Evolutionary conservation across 2,329 filamentous ascomycete genomes (phyloP), one percentile per base, ranked within the genome.

Genomic region (Akanthomyces dipterigenus): DNA sequence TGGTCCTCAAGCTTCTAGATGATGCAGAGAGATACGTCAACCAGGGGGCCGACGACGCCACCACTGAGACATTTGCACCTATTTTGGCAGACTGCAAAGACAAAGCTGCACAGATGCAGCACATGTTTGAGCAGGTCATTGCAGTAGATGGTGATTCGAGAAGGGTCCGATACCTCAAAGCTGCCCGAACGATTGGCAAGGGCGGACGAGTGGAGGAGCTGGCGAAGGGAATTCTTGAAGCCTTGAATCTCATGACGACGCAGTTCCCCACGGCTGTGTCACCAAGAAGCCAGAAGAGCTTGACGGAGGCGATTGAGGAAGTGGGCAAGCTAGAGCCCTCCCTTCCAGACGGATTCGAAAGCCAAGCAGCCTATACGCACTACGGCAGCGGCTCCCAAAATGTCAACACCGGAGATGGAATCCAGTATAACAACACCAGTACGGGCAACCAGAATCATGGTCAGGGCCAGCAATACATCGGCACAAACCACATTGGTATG

Each of bases 161-260:
- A n/a, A 7, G 60, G 43, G 49, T 67, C 20, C 61, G 64, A 42
- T 70, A 70, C 38, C 14, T 45, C n/a, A 63, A 51, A 22, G 68
- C 69, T 5, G 26, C 66, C 18, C 64, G 59, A 40, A 63, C 65
- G 1, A 56, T 67, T 5, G 63, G 65, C 12, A 71, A 69, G 59
- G 69, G 64, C 43, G 63, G 62, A 40, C 22, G 61, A 14, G 68
- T 69, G 5, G 68, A 71, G 55, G 63, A 24, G 3, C 63, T 71
- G 55, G 69, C 70, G 65, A 60, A 65, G 43, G 67, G 66, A 22
- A 70, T 71, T n/a, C 61, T 70, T 43, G 53, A 63, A 9, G 66
- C 71, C 42, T 16, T 71, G 11, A 64, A 70, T 42, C 63, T 72
- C 14, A 58, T 72, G 31, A 61, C 62, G 5, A 38, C 48, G 3